Base-by-base conservation (phyloP, 2,329 filamentous ascomycete species). In the Microascus cirrosus region DNA sequence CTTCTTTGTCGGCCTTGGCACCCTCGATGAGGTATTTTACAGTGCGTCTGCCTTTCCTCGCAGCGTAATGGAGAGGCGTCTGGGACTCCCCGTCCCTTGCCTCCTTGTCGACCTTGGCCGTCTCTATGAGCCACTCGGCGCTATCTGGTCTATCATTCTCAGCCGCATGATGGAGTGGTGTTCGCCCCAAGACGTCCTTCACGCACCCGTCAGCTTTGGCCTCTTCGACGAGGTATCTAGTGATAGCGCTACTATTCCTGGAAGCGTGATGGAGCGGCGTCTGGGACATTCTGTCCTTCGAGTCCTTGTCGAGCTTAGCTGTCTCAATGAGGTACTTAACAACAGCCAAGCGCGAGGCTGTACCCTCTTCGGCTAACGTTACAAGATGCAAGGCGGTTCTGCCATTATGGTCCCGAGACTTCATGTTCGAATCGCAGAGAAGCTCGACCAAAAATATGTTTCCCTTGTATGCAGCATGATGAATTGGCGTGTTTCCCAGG, bases 371-470 rank as follows among this genome's bases (percentile, higher is more conserved):
- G 2, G 51, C 51, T 28, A 60, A 54, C 12, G 58, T 56, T 52
- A 58, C 59, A 28, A 61, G 32, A 54, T 62, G 61, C 52, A 62
- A 52, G 22, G 58, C 45, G 35, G 58, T 61, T 51, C 58, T 61
- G 15, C 61, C 61, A n/a, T 58, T 54, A 36, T 61, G 32, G 45
- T 61, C 45, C 18, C 59, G 58, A 24, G 60, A 18, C 24, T 48
- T 54, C 45, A 18, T 59, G 22, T 60, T 59, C 35, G 54, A 42
- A 53, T 56, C 53, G 24, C 52, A 60, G 15, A 61, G 51, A 5
- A 28, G 8, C 12, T 28, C 51, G 34, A 28, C 22, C 7, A 13
- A 5, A 2, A 12, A 24, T 24, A 2, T 25, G 11, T 18, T 24
- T 7, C 51, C 51, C 2, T 15, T 53, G 51, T 28, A 53, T n/a